These are phyloP conservation scores for Echria macrotheca DNA, from an alignment of 495 filamentous ascomycete genomes.

Conservation along the genomic window DNA sequence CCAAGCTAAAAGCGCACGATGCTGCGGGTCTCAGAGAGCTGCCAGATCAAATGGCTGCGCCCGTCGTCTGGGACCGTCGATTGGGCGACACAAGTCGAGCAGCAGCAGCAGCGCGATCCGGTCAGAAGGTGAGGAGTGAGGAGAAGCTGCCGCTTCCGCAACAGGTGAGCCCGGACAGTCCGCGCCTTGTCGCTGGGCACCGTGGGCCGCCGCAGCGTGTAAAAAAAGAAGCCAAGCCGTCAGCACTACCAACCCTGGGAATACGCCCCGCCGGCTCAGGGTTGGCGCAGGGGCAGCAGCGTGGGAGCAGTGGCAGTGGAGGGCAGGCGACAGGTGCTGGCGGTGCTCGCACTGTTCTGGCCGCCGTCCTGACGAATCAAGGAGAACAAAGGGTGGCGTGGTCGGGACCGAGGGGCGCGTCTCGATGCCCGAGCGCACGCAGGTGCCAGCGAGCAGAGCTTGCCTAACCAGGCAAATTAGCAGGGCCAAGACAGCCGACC, in stretches of 20 bases:
- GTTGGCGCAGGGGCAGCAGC: not conserved
- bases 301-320: constrained; percentile 1
- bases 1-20: not conserved
- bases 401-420: constrained; percentile 9
- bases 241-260: constrained; percentile 2
- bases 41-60: not conserved
- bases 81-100: too few relatives aligned
- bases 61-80: not conserved
- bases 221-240: constrained; percentile 1
- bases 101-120: not conserved
- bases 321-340: not conserved
- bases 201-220: constrained; percentile 1
- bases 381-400: not conserved
- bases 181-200: not conserved
- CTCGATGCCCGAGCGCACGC: not conserved
- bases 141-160: not conserved
- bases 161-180: not conserved
- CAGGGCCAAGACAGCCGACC: not conserved
- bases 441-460: not conserved
- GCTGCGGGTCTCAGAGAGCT: constrained; percentile 3
- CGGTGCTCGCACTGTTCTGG: not conserved
- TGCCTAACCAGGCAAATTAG: constrained; percentile 1
- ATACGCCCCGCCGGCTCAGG: not conserved
- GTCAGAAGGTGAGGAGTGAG: not conserved
- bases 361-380: not conserved